Conservation (phyloP, 1,284 basidiomycete species). For the Ceratobasidium sp. region DNA sequence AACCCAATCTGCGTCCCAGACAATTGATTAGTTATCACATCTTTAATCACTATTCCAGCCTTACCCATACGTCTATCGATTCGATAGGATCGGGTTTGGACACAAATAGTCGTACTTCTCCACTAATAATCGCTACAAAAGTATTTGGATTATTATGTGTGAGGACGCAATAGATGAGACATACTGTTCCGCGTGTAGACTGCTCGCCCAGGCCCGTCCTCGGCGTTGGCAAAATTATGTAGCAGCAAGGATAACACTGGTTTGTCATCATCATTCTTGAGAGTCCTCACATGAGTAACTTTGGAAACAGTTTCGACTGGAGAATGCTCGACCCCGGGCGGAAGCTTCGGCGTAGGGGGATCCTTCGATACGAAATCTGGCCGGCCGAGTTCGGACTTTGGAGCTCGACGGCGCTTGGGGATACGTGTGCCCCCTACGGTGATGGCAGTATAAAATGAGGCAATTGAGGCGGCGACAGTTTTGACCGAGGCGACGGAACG, state of each 20-base stretch:
- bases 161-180: background rate
- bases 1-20: background rate
- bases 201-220: constrained; percentile 5
- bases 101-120: constrained; percentile 19
- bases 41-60: too few relatives aligned
- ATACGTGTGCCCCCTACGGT: background rate
- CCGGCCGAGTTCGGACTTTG: constrained; percentile 22
- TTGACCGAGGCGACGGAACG: constrained; percentile 17
- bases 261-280: constrained; percentile 17
- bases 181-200: constrained; percentile 22
- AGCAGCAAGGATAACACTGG: constrained; percentile 21
- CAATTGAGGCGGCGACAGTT: constrained; percentile 29
- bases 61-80: constrained; percentile 29
- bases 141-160: background rate
- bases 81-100: constrained; percentile 31
- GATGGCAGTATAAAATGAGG: constrained; percentile 19
- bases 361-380: constrained; percentile 22
- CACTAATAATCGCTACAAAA: constrained; percentile 23
- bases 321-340: constrained; percentile 25
- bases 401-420: constrained; percentile 11
- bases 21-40: too few relatives aligned
- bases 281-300: constrained; percentile 19
- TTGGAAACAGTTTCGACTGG: background rate
- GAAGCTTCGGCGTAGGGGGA: constrained; percentile 26
- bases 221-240: constrained; percentile 19